phyloP scores from a whole-genome alignment of 495 filamentous ascomycete genomes.

The Podospora conica region DNA sequence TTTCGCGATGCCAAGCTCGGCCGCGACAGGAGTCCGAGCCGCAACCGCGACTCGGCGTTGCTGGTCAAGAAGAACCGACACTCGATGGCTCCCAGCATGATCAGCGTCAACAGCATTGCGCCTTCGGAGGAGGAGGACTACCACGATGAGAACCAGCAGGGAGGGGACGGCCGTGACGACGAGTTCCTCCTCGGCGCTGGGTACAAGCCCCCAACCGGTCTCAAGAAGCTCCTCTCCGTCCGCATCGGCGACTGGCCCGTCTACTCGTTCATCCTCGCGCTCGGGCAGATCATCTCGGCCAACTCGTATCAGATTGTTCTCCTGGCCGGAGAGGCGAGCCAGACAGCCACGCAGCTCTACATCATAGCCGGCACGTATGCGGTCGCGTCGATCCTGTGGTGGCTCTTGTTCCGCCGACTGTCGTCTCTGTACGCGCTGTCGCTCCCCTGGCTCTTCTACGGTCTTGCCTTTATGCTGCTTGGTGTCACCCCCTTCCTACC shows the following conservation, averaged over 20 bases:
- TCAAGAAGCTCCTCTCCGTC: constrained; percentile 42
- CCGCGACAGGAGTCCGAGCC: constrained; percentile 16
- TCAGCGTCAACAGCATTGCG: constrained; percentile 28
- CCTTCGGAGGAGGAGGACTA: constrained; percentile 21
- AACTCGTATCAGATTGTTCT: constrained; percentile 65
- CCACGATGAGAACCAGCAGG: constrained; percentile 4
- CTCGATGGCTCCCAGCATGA: constrained; percentile 17
- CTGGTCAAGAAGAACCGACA: constrained; percentile 19
- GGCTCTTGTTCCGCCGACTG: constrained; percentile 20
- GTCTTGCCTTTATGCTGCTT: constrained; percentile 54
- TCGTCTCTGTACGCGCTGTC: constrained; percentile 41
- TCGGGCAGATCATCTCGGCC: constrained; percentile 62
- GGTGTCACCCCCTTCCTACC: constrained; percentile 52
- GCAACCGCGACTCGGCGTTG: constrained; percentile 10
- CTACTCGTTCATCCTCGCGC: constrained; percentile 61
- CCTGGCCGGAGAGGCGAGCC: constrained; percentile 53
- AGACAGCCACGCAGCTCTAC: constrained; percentile 55
- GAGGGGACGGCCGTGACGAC: constrained; percentile 17
- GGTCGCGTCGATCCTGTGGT: constrained; percentile 51
- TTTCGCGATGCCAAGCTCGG: constrained; percentile 29
- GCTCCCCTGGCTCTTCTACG: constrained; percentile 52
- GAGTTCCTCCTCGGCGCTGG: constrained; percentile 61
- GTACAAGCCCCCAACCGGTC: constrained; percentile 58
- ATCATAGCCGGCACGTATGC: constrained; percentile 56
- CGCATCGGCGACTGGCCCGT: constrained; percentile 56